These are phyloP conservation scores for Fomitopsis schrenkii DNA, from an alignment of 1,284 basidiomycete genomes.

Conservation along the genomic window DNA sequence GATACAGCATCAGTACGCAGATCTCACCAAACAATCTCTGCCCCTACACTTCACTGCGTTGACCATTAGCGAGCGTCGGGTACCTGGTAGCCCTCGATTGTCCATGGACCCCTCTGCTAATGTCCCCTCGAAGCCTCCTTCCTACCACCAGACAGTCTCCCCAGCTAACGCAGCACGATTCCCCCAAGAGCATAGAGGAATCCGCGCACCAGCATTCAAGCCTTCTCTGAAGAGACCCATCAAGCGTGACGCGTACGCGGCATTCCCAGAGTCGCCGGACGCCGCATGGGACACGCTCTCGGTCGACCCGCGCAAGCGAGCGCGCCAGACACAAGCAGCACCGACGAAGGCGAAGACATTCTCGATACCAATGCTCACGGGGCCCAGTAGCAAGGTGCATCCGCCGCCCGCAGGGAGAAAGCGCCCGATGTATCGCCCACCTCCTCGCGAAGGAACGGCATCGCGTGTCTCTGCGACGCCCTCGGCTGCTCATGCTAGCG, in stretches of 20 bases:
- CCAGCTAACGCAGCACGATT: neutral
- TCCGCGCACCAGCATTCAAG: neutral
- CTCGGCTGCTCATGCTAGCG: neutral
- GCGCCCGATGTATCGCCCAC: neutral
- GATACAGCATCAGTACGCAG: no score
- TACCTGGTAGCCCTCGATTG: no score
- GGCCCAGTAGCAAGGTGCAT: no score
- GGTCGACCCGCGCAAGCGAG: neutral
- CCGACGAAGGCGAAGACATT: neutral
- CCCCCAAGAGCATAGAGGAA: neutral
- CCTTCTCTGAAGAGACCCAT: neutral
- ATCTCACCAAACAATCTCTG: no score
- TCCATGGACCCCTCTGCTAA: no score
- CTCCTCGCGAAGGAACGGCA: neutral
- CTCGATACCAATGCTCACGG: neutral
- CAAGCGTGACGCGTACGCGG: constrained; percentile 1
- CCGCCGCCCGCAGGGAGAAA: neutral
- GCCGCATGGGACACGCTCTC: neutral
- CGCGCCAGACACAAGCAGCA: neutral
- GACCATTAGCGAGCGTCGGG: no score
- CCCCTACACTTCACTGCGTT: no score
- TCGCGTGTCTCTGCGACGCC: neutral
- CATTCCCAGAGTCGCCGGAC: constrained; percentile 1
- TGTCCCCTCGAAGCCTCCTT: no score
- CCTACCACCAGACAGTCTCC: no score